Evolutionary conservation across 1,284 basidiomycete genomes (phyloP).

Genomic region (Malassezia equina): DNA sequence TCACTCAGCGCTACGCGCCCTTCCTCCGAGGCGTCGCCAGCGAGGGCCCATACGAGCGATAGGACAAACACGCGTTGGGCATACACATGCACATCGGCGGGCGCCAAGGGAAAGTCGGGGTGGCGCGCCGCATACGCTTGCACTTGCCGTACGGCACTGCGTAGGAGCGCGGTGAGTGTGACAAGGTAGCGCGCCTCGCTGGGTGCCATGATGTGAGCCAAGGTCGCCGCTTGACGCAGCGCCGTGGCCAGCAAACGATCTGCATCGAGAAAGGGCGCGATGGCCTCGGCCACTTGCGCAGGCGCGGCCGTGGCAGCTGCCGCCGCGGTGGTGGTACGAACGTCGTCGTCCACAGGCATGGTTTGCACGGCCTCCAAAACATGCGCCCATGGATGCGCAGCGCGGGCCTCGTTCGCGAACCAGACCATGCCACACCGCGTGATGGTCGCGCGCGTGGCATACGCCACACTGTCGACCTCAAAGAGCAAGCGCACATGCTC

Average conservation of each 20-base stretch:
- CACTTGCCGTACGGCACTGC: constrained; percentile 87
- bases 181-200: constrained; percentile 80
- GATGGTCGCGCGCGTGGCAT: constrained; percentile 94
- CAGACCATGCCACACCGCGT: constrained; percentile 99
- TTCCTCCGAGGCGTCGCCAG: constrained; percentile 85
- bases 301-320: constrained; percentile 56
- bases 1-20: constrained; percentile 81
- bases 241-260: constrained; percentile 69
- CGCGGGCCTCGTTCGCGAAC: constrained; percentile 93
- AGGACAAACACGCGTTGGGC: constrained; percentile 80
- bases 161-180: constrained; percentile 91
- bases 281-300: constrained; percentile 53
- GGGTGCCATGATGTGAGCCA: constrained; percentile 98
- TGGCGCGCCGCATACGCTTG: constrained; percentile 92
- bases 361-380: constrained; percentile 70
- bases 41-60: constrained; percentile 93
- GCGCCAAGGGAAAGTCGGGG: constrained; percentile 78
- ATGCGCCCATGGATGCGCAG: constrained; percentile 84
- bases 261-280: constrained; percentile 54
- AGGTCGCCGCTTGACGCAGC: constrained; percentile 65
- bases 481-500: constrained; percentile 98
- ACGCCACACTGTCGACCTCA: constrained; percentile 94
- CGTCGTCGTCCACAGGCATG: constrained; percentile 75
- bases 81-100: constrained; percentile 78
- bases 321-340: too few species aligned